Base-by-base conservation (phyloP, 768 basidiomycete genomes). In the Agaricus blazei region DNA sequence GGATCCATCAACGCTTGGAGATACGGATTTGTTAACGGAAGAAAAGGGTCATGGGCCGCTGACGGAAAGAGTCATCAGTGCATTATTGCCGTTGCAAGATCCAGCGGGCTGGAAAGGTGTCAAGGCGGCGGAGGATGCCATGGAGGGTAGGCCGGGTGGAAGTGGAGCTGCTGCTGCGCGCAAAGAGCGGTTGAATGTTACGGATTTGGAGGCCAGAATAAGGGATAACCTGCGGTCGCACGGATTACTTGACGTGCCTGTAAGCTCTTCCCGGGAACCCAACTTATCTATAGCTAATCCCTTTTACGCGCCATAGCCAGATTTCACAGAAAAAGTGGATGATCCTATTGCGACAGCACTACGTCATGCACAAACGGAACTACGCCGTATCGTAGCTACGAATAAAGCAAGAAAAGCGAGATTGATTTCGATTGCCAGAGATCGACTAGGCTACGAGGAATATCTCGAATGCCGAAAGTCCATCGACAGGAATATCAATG, bases 321-420 rank as follows among this genome's bases (percentile, higher is more conserved):
- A 91, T 66, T 91, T 81, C 63, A 74, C 82, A 24, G 78, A 84
- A 44, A 84, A 87, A 58, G 88, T 94, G 37, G 96, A 98, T 66
- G 97, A 99, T 68, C 94, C 95, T 31, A 90, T 99, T 48, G 87
- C 94, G 7, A 85, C 90, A 1, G 88, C 92, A 1, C 81, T 99
- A 1, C 88, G 96, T 2, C 86, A 91, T 42, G 90, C 92, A 15
- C 97, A 99, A 67, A 73, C 79, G 12, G 84, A 93, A 60, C 79
- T 99, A 4, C 83, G 88, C 9, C 74, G 72, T 5, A 89, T 98
- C 48, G 76, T 88, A 2, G 79, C 85, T 8, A 78, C 84, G 56
- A 99, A 99, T 75, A 92, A 94, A 63, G 81, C 83, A 3, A 86
- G 96, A 11, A 88, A 88, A 66, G 70, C 72, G 29, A 84, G 89